phyloP scores from a whole-genome alignment of 176 grass and related monocot genomes.

The Dactylis glomerata region DNA sequence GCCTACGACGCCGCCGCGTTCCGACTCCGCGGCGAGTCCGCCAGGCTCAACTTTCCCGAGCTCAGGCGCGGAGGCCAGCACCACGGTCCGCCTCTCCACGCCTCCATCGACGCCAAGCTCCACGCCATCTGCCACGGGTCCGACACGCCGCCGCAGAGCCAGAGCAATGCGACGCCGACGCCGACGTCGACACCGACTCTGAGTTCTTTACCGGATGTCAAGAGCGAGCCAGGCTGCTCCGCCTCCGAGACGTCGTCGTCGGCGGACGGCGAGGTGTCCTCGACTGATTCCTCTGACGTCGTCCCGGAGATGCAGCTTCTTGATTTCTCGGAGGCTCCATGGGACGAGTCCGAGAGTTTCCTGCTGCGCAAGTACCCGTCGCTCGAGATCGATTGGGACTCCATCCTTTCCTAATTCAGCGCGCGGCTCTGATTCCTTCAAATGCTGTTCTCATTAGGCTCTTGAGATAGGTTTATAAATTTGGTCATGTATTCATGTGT shows the following conservation, averaged over 20 bases:
- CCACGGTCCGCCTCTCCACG: conserved; percentile 55
- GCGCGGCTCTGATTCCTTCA: background rate
- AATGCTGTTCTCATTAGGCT: background rate
- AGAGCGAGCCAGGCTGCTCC: conserved; percentile 44
- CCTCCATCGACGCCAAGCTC: conserved; percentile 60
- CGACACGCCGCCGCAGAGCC: conserved; percentile 21
- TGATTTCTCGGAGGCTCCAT: conserved; percentile 74
- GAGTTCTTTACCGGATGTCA: conserved; percentile 21
- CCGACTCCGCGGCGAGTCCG: conserved; percentile 55
- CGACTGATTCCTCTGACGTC: conserved; percentile 35
- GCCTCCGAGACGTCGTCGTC: conserved; percentile 39
- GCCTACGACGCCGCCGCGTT: conserved; percentile 71
- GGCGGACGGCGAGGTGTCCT: conserved; percentile 47
- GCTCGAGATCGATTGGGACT: conserved; percentile 95
- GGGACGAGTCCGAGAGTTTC: conserved; percentile 82
- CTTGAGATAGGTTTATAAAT: conserved; percentile 34
- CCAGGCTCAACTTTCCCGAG: conserved; percentile 74
- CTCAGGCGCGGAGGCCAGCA: conserved; percentile 41
- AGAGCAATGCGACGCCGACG: conserved; percentile 11
- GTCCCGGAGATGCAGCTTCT: conserved; percentile 58
- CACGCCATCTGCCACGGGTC: conserved; percentile 46
- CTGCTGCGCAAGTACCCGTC: conserved; percentile 79
- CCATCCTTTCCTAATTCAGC: conserved; percentile 55
- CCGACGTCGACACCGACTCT: background rate
- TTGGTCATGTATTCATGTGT: conserved; percentile 39